Evolutionary conservation across 2,329 filamentous ascomycete genomes (phyloP).

Genomic region (Cladosporium cucumerinum): DNA sequence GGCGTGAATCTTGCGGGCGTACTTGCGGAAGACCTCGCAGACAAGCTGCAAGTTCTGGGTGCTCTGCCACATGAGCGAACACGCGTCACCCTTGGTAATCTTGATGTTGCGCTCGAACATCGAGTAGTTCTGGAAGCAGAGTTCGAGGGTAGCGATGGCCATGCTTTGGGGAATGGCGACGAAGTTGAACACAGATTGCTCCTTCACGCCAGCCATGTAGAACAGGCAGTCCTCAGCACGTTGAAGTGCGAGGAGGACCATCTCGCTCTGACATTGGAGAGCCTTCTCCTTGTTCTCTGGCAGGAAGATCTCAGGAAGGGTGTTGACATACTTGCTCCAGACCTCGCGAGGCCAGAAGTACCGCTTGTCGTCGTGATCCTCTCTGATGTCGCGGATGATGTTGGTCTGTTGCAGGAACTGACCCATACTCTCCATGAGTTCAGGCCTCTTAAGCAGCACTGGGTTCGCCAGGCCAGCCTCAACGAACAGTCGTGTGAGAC

Average conservation of each 20-base stretch:
- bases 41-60: constrained; percentile 83
- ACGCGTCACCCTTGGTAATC: constrained; percentile 93
- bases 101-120: constrained; percentile 89
- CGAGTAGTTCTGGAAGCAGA: constrained; percentile 85
- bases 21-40: constrained; percentile 76
- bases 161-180: constrained; percentile 94
- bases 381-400: constrained; percentile 92
- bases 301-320: constrained; percentile 87
- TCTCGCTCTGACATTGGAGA: constrained; percentile 82
- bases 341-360: constrained; percentile 95
- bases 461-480: constrained; percentile 82
- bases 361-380: constrained; percentile 82
- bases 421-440: constrained; percentile 92
- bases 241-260: constrained; percentile 85
- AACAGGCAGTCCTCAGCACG: constrained; percentile 93
- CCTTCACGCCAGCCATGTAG: constrained; percentile 90
- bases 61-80: constrained; percentile 84
- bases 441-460: constrained; percentile 70
- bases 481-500: constrained; percentile 85
- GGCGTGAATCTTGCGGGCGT: constrained; percentile 76
- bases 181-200: constrained; percentile 99
- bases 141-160: constrained; percentile 92
- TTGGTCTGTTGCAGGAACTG: constrained; percentile 98
- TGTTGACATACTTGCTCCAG: constrained; percentile 90
- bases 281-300: constrained; percentile 74